Conservation (phyloP, 2,329 filamentous ascomycete genomes). For the Daldinia eschscholtzii region DNA sequence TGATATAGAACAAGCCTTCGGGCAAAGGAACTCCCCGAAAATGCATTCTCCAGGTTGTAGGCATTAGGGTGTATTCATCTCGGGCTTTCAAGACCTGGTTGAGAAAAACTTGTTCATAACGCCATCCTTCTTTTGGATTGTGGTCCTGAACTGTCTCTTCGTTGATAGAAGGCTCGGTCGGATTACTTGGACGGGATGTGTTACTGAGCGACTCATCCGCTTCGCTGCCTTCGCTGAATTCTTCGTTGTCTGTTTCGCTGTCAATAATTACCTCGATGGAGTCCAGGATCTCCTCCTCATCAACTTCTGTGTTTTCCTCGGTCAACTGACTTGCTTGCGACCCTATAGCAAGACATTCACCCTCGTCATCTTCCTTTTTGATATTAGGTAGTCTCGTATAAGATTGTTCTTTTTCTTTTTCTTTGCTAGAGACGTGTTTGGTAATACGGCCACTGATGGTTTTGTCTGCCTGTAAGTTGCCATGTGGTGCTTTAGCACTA, state of each 20-base stretch:
- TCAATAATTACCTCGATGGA: constrained; percentile 3
- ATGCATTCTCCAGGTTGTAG: constrained; percentile 51
- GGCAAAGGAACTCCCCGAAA: constrained; percentile 51
- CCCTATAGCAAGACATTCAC: background rate
- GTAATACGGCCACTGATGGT: constrained; percentile 45
- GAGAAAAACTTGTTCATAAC: constrained; percentile 49
- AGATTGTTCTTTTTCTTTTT: background rate
- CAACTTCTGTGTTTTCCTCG: background rate
- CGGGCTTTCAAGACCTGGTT: constrained; percentile 50
- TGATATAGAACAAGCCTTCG: constrained; percentile 49
- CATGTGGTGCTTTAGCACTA: background rate
- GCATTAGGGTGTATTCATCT: constrained; percentile 51
- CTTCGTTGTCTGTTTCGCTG: constrained; percentile 3
- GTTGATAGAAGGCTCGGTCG: background rate
- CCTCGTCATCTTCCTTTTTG: background rate
- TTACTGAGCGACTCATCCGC: background rate
- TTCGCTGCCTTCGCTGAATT: background rate
- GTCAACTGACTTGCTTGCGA: background rate
- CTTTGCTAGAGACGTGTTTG: constrained; percentile 30
- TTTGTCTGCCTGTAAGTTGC: constrained; percentile 21
- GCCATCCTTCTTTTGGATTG: constrained; percentile 45
- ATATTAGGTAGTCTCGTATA: background rate
- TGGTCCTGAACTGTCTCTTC: constrained; percentile 26
- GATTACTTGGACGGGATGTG: background rate
- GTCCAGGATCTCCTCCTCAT: constrained; percentile 3